A percentile compares a stretch with the other conserved stretches of the same genome.
phyloP scores from a whole-genome alignment of 116 monocot species.

The Thalassia testudinum region DNA sequence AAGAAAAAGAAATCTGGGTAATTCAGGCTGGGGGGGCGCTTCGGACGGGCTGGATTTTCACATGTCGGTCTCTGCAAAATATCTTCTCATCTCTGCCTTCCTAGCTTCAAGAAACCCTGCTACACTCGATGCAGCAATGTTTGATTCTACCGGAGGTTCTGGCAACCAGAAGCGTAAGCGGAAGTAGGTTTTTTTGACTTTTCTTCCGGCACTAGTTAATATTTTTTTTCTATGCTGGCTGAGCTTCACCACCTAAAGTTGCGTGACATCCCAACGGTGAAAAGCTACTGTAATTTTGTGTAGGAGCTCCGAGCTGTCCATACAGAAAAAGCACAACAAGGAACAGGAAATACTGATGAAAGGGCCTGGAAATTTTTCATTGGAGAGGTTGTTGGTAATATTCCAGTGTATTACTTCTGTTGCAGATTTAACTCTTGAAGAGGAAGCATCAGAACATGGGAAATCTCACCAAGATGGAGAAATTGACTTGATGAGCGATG shows the following conservation, averaged over 20 bases:
- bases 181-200: slow-evolving; percentile 33
- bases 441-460: slow-evolving; percentile 16
- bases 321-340: slow-evolving; percentile 36
- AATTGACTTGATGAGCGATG: slow-evolving; percentile 59
- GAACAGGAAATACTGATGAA: slow-evolving; percentile 63
- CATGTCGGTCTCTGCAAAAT: slow-evolving; percentile 80
- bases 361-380: slow-evolving; percentile 84
- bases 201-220: too few species aligned
- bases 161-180: slow-evolving; percentile 50
- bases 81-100: slow-evolving; percentile 85
- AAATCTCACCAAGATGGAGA: slow-evolving; percentile 7
- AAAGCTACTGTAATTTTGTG: background rate
- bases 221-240: too few species aligned
- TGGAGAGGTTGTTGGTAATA: slow-evolving; percentile 85
- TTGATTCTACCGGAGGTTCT: slow-evolving; percentile 72
- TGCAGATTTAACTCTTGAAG: slow-evolving; percentile 24
- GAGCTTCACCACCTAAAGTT: too few species aligned
- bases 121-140: slow-evolving; percentile 82
- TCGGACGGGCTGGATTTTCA: slow-evolving; percentile 63
- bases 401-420: slow-evolving; percentile 87
- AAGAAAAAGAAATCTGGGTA: slow-evolving; percentile 29
- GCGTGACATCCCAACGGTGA: too few species aligned
- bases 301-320: slow-evolving; percentile 51
- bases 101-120: slow-evolving; percentile 89
- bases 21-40: slow-evolving; percentile 11